These are phyloP conservation scores for Ophiocordyceps camponoti-leonardi DNA, from an alignment of 2,329 filamentous ascomycete genomes.

Conservation along the genomic window DNA sequence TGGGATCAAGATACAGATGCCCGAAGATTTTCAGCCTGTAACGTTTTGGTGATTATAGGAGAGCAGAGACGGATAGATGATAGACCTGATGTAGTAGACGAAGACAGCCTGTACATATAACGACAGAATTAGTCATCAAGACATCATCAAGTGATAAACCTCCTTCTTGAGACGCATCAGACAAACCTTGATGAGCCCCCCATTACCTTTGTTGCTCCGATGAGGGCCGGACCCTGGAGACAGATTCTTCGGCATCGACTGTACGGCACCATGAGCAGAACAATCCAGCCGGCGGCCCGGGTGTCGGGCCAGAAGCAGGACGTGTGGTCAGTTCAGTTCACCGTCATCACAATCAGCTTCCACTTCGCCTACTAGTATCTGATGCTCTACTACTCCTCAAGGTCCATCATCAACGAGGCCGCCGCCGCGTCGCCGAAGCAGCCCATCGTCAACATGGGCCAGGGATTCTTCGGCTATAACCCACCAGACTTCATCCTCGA, in stretches of 20 bases:
- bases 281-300: constrained; percentile 31
- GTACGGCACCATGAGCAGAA: constrained; percentile 22
- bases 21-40: constrained; percentile 9
- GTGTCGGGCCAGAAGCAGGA: constrained; percentile 32
- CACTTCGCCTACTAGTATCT: background rate
- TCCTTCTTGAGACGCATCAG: too few species aligned
- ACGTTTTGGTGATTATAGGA: constrained; percentile 12
- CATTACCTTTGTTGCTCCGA: background rate
- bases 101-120: too few species aligned
- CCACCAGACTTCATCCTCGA: constrained; percentile 80
- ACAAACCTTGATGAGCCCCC: too few species aligned
- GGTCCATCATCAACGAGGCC: constrained; percentile 50
- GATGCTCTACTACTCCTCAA: constrained; percentile 11
- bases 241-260: background rate
- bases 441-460: constrained; percentile 48
- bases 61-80: too few species aligned
- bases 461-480: constrained; percentile 79
- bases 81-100: too few species aligned
- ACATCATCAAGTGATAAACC: too few species aligned
- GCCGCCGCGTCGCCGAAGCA: constrained; percentile 44
- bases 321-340: constrained; percentile 25
- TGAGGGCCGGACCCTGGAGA: background rate
- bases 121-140: too few species aligned
- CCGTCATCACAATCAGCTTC: background rate
- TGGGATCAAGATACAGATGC: constrained; percentile 7